Conservation (phyloP, 441 rosid genomes). For the Syzygium malaccense region DNA sequence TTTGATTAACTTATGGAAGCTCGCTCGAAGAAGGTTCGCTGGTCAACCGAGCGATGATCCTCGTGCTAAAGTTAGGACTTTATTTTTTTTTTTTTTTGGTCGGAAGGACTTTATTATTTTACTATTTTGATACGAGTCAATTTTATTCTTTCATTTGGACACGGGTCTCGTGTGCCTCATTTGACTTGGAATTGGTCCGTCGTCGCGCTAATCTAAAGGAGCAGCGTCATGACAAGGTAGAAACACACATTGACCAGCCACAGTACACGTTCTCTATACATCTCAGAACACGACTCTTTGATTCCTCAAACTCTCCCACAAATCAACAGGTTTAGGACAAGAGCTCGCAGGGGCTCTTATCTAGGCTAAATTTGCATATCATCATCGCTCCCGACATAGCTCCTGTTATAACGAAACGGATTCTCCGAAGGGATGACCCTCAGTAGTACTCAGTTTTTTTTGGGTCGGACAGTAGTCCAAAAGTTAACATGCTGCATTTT, state of each 20-base stretch:
- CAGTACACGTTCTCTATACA: neutral
- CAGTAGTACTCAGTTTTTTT: no score
- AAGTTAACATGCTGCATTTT: no score
- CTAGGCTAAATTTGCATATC: neutral
- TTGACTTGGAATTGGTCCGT: neutral
- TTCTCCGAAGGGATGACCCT: neutral
- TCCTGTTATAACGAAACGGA: neutral
- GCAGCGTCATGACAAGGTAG: neutral
- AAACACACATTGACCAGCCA: neutral
- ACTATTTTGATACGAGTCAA: neutral
- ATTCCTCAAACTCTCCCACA: neutral
- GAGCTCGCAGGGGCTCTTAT: neutral
- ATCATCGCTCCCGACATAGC: neutral
- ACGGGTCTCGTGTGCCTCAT: neutral
- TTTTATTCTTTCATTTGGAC: neutral
- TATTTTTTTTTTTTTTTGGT: neutral
- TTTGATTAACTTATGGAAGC: neutral
- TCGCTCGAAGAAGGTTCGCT: neutral
- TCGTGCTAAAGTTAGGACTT: neutral
- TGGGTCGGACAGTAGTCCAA: no score
- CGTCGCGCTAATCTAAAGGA: neutral
- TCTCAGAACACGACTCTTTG: neutral
- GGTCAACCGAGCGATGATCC: neutral
- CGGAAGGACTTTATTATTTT: no score
- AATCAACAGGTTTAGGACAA: neutral